Base-by-base conservation (phyloP, 2,329 filamentous ascomycete genomes). In the Aspergillus ustus region DNA sequence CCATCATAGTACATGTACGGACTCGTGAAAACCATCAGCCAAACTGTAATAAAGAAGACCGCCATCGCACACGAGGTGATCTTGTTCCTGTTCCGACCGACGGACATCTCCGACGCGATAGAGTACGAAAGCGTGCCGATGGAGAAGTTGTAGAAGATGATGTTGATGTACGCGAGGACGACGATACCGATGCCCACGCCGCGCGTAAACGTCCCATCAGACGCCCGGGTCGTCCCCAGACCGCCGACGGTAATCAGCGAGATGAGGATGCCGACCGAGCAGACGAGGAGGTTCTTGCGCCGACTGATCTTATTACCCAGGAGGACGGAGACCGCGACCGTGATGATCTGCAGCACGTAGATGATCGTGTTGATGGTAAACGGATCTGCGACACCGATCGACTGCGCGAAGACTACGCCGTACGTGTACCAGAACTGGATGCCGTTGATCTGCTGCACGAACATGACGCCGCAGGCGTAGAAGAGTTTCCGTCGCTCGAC, bases 381-480 rank as follows among this genome's bases (percentile, higher is more conserved):
- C 0, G 80, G 78, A 15, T 82, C 73, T 0, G 62, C 63, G 2
- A 81, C 63, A 0, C 80, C 79, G 52, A 82, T 81, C 1, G 75
- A 71, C 64, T 82, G 70, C 22, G 76, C 72, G 62, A 82, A 82
- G 31, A 82, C 74, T 1, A 77, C 77, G 2, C 78, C 79, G 34
- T 77, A 81, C 53, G 75, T 76, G 68, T 81, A 81, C 66, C 80
- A 81, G 71, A 77, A 83, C 52, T 80, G 78, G 56, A 83, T 82
- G 20, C 81, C 80, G 71, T 80, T 80, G 70, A 83, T 80, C 70
- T 83, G 81, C 65, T 83, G 81, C 2, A 80, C 78, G 44, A 80
- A 72, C 61, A 83, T 70, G 22, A 78, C 80, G 11, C 81, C 81
- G 7, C 75, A 76, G 17, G 75, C 75, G 67, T 77, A 82, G 22